A percentile compares a stretch with the other conserved stretches of the same genome.
Conservation (phyloP, 148 eudicot genomes). For the Persicaria maculosa region DNA sequence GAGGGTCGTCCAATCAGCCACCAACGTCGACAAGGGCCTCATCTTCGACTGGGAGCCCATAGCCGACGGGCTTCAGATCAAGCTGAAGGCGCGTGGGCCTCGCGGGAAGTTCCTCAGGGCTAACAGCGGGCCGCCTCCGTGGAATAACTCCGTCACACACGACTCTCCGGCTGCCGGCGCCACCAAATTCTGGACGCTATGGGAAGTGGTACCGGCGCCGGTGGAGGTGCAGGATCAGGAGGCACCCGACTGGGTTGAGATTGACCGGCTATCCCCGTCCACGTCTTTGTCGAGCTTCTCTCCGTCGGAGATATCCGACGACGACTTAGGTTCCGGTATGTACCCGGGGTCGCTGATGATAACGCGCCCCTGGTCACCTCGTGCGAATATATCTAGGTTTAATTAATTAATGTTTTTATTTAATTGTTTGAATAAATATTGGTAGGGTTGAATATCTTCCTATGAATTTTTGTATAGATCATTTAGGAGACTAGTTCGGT, state of each 20-base stretch:
- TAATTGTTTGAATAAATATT: no score
- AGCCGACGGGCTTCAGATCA: constrained; percentile 54
- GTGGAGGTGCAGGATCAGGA: not conserved
- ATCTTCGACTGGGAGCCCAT: constrained; percentile 59
- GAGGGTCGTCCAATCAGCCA: constrained; percentile 34
- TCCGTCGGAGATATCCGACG: not conserved
- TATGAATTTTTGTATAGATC: no score
- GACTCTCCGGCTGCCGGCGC: constrained; percentile 37
- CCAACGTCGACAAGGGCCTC: not conserved
- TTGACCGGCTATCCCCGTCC: not conserved
- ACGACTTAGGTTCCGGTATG: not conserved
- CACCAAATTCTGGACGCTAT: constrained; percentile 43
- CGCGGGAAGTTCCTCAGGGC: constrained; percentile 55
- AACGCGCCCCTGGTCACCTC: no score
- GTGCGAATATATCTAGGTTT: no score
- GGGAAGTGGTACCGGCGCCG: constrained; percentile 40
- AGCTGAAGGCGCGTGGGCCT: constrained; percentile 24
- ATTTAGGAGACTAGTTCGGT: no score
- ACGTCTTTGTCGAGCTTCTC: not conserved
- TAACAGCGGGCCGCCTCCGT: constrained; percentile 76
- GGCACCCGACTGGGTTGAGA: not conserved
- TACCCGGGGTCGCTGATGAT: not conserved
- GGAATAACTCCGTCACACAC: constrained; percentile 72
- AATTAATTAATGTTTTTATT: no score
- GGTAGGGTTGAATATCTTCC: no score